Base-by-base conservation (phyloP, 768 basidiomycete species). In the Naematelia aurantialba region DNA sequence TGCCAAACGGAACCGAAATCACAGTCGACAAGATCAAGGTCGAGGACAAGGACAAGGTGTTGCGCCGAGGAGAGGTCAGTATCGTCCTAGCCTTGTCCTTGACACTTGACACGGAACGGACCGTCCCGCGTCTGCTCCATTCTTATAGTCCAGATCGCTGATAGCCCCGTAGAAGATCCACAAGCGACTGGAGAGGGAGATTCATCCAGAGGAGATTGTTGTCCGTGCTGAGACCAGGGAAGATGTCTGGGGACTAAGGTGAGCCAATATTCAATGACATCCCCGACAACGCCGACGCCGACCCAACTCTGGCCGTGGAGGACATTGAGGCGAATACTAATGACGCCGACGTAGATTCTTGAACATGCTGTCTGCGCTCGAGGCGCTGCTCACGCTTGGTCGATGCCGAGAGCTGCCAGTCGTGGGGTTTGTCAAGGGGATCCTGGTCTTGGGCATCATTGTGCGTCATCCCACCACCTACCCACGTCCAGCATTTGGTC, bases 391-490 rank as follows among this genome's bases (percentile, higher is more conserved):
- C 47, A 52, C 54, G 26, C 54, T 67, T 39, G 60, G 51, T 57
- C 90, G 87, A 31, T 78, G 78, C 52, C 84, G 91, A 5, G 91
- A 94, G 76, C 81, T 92, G 53, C 89, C 89, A 2, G 86, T 93
- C 1, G 89, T 91, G 62, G 88, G 88, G 0, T 80, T 89, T 56
- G 74, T 90, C 3, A 81, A 87, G 24, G 83, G 78, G 24, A 79
- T 85, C 55, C 78, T 87, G 21, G 81, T 93, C 14, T 72, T 84
- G 24, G 91, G 91, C 0, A 79, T 90, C 29, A 88, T 93, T 44
- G 91, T 70, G 57, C 63, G 58, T 63, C 30, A 24, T n/a, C 4
- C 3, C 24, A 3, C 31, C 24, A 39, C 29, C 13, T 51, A 22
- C 53, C 49, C 8, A 45, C 11, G 4, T 39, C 34, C 8, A 39